Conservation (phyloP, 2,329 filamentous ascomycete species). For the Ophiostoma sp. region DNA sequence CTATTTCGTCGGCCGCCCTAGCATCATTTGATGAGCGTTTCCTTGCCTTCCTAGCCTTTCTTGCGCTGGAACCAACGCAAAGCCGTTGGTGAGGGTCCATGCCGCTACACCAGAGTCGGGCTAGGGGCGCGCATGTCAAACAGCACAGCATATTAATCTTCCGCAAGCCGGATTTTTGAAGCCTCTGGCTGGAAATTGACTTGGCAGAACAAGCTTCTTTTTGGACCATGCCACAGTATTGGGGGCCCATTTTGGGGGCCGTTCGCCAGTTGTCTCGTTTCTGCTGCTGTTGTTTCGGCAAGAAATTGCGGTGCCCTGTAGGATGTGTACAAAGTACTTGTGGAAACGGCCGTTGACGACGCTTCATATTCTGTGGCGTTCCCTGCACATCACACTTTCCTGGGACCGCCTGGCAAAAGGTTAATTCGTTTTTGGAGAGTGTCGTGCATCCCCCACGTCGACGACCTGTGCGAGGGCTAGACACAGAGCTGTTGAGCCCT, state of each 20-base stretch:
- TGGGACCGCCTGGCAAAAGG: background rate
- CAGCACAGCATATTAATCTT: conserved; percentile 1
- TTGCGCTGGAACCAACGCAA: conserved; percentile 5
- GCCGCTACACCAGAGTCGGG: conserved; percentile 1
- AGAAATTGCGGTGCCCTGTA: background rate
- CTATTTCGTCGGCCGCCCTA: background rate
- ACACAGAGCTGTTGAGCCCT: background rate
- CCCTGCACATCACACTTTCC: conserved; percentile 21
- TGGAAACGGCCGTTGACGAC: background rate
- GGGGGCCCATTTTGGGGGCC: background rate
- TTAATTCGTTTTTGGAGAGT: background rate
- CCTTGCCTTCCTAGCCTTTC: background rate
- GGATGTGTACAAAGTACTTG: background rate
- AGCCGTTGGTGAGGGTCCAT: conserved; percentile 14
- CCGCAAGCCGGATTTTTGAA: conserved; percentile 1
- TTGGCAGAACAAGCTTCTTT: conserved; percentile 7
- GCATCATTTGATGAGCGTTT: background rate
- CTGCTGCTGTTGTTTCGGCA: background rate
- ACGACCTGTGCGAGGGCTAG: background rate
- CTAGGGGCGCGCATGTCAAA: background rate
- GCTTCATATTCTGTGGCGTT: background rate
- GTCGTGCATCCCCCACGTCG: background rate
- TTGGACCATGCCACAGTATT: background rate
- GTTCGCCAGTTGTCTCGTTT: background rate
- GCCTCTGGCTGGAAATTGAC: conserved; percentile 6